Evolutionary conservation across 192 early-diverging fungal genomes (phyloP).

Genomic region (Cladochytrium replicatum): DNA sequence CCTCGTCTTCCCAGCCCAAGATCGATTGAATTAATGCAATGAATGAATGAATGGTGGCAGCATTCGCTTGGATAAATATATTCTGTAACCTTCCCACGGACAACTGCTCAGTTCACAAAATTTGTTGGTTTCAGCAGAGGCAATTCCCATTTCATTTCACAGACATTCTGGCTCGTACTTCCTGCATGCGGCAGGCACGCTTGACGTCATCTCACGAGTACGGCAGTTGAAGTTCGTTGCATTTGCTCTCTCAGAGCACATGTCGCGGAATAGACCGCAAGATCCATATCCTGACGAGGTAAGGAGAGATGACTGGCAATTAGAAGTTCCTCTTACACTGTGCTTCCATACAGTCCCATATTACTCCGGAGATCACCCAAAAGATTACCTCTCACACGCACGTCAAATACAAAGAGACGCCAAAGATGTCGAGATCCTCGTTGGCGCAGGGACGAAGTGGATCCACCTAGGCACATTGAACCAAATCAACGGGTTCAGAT

Average conservation of each 20-base stretch:
- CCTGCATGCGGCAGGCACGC: conserved; percentile 71
- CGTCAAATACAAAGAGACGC: too few species aligned
- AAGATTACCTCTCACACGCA: conserved; percentile 61
- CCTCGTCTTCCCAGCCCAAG: too few species aligned
- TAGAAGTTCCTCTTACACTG: conserved; percentile 2
- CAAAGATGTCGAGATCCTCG: conserved; percentile 47
- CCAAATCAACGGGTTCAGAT: conserved; percentile 39
- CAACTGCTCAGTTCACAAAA: too few species aligned
- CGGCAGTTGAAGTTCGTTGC: conserved; percentile 58
- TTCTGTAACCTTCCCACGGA: too few species aligned
- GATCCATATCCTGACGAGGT: conserved; percentile 93
- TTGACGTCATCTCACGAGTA: conserved; percentile 78
- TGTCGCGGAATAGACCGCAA: conserved; percentile 61
- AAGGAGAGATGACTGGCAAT: neutral
- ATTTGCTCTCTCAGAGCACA: conserved; percentile 86
- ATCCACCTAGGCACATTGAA: conserved; percentile 45
- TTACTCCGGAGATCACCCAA: conserved; percentile 58
- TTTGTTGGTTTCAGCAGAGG: too few species aligned
- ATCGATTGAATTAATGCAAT: too few species aligned
- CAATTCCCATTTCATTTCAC: conserved; percentile 83
- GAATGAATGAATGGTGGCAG: too few species aligned
- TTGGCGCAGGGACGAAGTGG: conserved; percentile 87
- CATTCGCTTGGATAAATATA: too few species aligned
- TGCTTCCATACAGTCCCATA: conserved; percentile 44
- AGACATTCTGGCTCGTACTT: conserved; percentile 96